These are phyloP conservation scores for Dendryphion nanum DNA, from an alignment of 2,329 filamentous ascomycete species.

Conservation along the genomic window DNA sequence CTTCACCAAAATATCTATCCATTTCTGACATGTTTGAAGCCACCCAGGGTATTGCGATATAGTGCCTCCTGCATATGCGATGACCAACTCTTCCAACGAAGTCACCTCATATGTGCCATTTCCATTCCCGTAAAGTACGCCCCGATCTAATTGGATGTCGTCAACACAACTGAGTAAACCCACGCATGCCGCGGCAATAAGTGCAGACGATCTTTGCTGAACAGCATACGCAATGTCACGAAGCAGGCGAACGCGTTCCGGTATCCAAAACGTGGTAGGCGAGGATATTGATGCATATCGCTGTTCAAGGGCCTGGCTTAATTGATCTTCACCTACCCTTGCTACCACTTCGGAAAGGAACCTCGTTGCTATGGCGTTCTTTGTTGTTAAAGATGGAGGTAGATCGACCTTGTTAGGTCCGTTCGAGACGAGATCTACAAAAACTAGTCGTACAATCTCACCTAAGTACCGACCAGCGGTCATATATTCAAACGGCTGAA, in stretches of 20 bases:
- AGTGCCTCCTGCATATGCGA: conserved; percentile 78
- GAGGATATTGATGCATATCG: conserved; percentile 54
- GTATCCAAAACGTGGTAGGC: conserved; percentile 56
- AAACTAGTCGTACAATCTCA: conserved; percentile 69
- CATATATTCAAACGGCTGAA: conserved; percentile 84
- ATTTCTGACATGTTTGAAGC: conserved; percentile 65
- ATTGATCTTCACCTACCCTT: conserved; percentile 20
- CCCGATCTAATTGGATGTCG: conserved; percentile 54
- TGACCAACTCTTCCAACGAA: conserved; percentile 61
- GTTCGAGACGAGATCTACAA: conserved; percentile 58
- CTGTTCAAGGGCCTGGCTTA: conserved; percentile 44
- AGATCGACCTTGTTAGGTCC: conserved; percentile 42
- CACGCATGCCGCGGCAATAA: conserved; percentile 71
- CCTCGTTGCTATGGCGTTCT: conserved; percentile 67
- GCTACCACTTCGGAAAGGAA: conserved; percentile 71
- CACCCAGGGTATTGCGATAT: conserved; percentile 79
- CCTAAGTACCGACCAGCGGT: conserved; percentile 76
- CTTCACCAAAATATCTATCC: conserved; percentile 59
- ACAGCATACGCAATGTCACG: conserved; percentile 69
- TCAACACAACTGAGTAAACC: conserved; percentile 68
- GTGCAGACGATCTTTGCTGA: conserved; percentile 68
- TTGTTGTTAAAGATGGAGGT: conserved; percentile 55
- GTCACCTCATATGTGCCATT: conserved; percentile 9
- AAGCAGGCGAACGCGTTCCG: conserved; percentile 57
- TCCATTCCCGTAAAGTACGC: conserved; percentile 17